A percentile compares a stretch with the other conserved stretches of the same genome.
These are phyloP conservation scores for Canavalia gladiata DNA, from an alignment of 306 rosid genomes.

Conservation along the genomic window DNA sequence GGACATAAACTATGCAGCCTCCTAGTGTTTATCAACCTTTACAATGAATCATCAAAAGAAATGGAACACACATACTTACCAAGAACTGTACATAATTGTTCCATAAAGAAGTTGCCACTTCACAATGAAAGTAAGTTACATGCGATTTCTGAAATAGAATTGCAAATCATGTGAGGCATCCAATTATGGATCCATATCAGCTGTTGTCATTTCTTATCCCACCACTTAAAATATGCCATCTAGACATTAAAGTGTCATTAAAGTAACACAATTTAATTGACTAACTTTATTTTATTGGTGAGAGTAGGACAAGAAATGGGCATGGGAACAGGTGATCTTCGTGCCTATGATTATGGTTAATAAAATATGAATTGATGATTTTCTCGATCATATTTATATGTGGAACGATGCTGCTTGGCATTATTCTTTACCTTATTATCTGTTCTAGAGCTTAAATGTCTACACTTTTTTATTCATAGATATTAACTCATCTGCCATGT, in stretches of 20 bases:
- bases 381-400: neutral
- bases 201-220: neutral
- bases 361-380: slow-evolving; percentile 8
- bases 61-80: slow-evolving; percentile 4
- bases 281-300: slow-evolving; percentile 22
- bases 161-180: slow-evolving; percentile 16
- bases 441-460: neutral
- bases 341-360: slow-evolving; percentile 2
- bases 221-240: slow-evolving; percentile 19
- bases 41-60: slow-evolving; percentile 12
- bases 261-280: neutral
- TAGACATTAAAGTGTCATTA: slow-evolving; percentile 35
- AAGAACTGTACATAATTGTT: slow-evolving; percentile 1
- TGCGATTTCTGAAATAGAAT: slow-evolving; percentile 1
- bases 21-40: slow-evolving; percentile 21
- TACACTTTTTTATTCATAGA: slow-evolving; percentile 14
- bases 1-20: neutral
- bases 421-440: slow-evolving; percentile 11
- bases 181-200: slow-evolving; percentile 2
- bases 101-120: slow-evolving; percentile 20
- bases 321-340: slow-evolving; percentile 2
- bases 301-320: slow-evolving; percentile 11
- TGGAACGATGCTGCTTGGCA: slow-evolving; percentile 16
- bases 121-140: neutral
- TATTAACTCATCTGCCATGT: slow-evolving; percentile 21